Evolutionary conservation across 352 stramenopile species (phyloP).

Genomic region (Phytophthora colocasiae): DNA sequence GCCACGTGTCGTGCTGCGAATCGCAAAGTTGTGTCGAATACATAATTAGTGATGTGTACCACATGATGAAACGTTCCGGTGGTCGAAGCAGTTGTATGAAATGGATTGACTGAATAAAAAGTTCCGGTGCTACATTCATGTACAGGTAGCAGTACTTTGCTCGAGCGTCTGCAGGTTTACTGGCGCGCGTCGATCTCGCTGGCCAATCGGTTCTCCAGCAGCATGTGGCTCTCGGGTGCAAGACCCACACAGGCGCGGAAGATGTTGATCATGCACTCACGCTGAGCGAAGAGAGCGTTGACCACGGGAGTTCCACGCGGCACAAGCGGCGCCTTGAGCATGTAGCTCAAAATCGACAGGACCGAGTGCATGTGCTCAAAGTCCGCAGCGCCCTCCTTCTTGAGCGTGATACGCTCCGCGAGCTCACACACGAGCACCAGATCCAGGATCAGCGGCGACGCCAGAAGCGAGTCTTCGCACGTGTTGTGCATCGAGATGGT

Average conservation of each 20-base stretch:
- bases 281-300: slow-evolving; percentile 98
- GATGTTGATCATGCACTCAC: slow-evolving; percentile 98
- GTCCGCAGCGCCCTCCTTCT: slow-evolving; percentile 87
- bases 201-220: slow-evolving; percentile 95
- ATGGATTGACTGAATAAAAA: slow-evolving; percentile 32
- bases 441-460: slow-evolving; percentile 98
- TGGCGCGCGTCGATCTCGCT: slow-evolving; percentile 80
- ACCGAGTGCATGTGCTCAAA: slow-evolving; percentile 98
- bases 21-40: neutral
- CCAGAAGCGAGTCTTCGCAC: slow-evolving; percentile 99
- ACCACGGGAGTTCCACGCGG: slow-evolving; percentile 98
- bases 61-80: slow-evolving; percentile 12
- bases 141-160: slow-evolving; percentile 13
- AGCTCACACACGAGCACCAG: slow-evolving; percentile 98
- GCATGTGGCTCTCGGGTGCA: slow-evolving; percentile 98
- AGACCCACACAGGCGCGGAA: slow-evolving; percentile 98
- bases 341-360: slow-evolving; percentile 98
- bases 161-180: slow-evolving; percentile 31
- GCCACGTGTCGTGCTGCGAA: slow-evolving; percentile 20
- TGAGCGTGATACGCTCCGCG: slow-evolving; percentile 96
- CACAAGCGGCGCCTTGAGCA: slow-evolving; percentile 99
- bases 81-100: slow-evolving; percentile 3
- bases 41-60: slow-evolving; percentile 13
- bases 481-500: slow-evolving; percentile 99
- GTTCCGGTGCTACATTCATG: slow-evolving; percentile 6